phyloP scores from a whole-genome alignment of 1,139 yeast genomes.

The Diutina neorugosa region DNA sequence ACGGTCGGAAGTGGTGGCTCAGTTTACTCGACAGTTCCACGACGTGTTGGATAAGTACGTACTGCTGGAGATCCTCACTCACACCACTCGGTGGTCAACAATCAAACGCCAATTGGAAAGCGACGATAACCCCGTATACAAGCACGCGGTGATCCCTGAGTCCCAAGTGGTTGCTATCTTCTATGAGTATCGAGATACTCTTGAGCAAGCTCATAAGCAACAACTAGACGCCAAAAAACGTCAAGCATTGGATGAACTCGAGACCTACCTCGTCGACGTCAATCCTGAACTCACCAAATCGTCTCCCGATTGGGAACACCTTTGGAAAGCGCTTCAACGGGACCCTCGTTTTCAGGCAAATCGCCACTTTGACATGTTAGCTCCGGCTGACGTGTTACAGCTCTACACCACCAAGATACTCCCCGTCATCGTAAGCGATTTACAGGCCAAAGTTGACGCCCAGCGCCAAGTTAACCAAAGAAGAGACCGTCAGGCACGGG shows the following conservation, averaged over 20 bases:
- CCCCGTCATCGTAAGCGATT: conserved; percentile 20
- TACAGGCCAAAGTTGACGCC: conserved; percentile 23
- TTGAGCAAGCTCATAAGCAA: conserved; percentile 28
- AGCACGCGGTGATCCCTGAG: conserved; percentile 50
- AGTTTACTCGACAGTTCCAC: conserved; percentile 42
- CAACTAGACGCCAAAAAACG: conserved; percentile 19
- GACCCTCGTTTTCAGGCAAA: conserved; percentile 49
- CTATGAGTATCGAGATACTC: conserved; percentile 30
- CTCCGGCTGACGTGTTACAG: conserved; percentile 47
- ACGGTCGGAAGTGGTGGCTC: conserved; percentile 40
- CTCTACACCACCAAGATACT: conserved; percentile 39
- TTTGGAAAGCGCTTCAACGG: conserved; percentile 23
- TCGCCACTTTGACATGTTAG: conserved; percentile 40
- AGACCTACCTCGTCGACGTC: conserved; percentile 30
- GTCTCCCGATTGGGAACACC: conserved; percentile 30
- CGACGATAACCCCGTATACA: conserved; percentile 56
- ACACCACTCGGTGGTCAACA: conserved; percentile 59
- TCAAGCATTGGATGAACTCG: conserved; percentile 42
- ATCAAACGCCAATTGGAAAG: conserved; percentile 32
- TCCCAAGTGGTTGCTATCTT: conserved; percentile 41
- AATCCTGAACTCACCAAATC: conserved; percentile 13
- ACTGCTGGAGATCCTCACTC: conserved; percentile 26
- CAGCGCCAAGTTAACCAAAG: conserved; percentile 32
- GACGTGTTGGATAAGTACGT: conserved; percentile 31
- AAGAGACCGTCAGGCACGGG: conserved; percentile 55